Percentiles rank a stretch among this genome's conserved stretches.
phyloP scores from a whole-genome alignment of 805 yeast species.

The Wickerhamiella occidentalis region DNA sequence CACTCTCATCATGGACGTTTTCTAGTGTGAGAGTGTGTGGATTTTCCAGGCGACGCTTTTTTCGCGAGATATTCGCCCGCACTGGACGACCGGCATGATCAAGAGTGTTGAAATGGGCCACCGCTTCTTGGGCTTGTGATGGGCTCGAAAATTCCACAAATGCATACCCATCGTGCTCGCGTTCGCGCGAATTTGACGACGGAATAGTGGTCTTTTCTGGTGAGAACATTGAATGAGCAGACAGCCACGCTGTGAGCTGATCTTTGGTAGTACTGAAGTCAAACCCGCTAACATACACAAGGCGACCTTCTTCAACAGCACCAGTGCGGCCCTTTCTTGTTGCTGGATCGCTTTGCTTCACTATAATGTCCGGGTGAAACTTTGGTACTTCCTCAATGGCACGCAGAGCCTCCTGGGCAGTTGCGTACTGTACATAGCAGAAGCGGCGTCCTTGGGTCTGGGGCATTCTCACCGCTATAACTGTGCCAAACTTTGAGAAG shows the following conservation, averaged over 20 bases:
- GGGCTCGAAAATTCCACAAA: neutral
- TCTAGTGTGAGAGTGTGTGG: neutral
- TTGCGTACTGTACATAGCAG: slow-evolving; percentile 11
- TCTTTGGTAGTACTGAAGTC: neutral
- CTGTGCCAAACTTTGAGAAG: slow-evolving; percentile 8
- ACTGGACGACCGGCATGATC: neutral
- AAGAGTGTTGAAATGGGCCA: neutral
- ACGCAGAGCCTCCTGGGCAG: slow-evolving; percentile 4
- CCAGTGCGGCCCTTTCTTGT: neutral
- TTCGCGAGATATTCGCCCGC: neutral
- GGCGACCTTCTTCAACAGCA: slow-evolving; percentile 9
- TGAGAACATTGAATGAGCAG: neutral
- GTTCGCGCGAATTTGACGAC: neutral
- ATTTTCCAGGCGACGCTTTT: neutral
- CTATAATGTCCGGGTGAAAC: neutral
- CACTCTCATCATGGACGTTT: neutral
- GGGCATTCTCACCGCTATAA: slow-evolving; percentile 10
- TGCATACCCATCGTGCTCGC: slow-evolving; percentile 12
- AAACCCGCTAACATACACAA: slow-evolving; percentile 11
- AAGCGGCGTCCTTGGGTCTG: slow-evolving; percentile 8
- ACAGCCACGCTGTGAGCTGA: neutral
- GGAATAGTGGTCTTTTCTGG: slow-evolving; percentile 8
- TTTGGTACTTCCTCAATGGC: neutral
- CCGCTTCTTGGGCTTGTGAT: neutral
- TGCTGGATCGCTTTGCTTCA: slow-evolving; percentile 10